These are phyloP conservation scores for Syzygium grande DNA, from an alignment of 345 rosid genomes.

Conservation along the genomic window DNA sequence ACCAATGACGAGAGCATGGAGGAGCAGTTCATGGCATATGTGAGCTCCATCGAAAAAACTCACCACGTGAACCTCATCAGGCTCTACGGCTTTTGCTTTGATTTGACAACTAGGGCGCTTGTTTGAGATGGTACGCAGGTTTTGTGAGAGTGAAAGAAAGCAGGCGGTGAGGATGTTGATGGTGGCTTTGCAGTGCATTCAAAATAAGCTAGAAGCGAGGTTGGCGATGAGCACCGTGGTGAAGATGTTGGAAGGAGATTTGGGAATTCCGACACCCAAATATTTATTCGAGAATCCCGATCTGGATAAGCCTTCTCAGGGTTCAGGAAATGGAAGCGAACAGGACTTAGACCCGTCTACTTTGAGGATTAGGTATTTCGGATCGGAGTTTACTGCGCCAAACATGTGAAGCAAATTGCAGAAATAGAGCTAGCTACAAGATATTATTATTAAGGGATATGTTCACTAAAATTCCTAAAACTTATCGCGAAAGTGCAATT, in stretches of 20 bases:
- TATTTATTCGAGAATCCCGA: not conserved
- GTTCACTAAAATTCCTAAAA: no score
- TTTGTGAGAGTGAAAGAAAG: not conserved
- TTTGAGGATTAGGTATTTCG: not conserved
- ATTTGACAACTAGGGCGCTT: no score
- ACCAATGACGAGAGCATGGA: no score
- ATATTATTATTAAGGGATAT: no score
- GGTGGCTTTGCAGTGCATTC: not conserved
- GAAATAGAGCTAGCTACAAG: no score
- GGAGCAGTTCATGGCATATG: slow-evolving; percentile 25
- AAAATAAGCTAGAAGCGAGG: not conserved
- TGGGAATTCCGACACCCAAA: not conserved
- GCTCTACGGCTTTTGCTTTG: slow-evolving; percentile 23
- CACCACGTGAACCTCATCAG: slow-evolving; percentile 21
- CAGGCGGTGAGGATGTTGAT: not conserved
- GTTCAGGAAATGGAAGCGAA: not conserved
- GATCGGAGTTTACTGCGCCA: not conserved
- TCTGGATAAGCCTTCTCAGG: not conserved
- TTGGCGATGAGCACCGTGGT: not conserved
- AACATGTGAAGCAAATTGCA: not conserved
- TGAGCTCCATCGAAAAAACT: slow-evolving; percentile 24
- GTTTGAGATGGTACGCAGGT: not conserved
- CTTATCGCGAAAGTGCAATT: no score
- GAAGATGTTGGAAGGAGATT: not conserved
- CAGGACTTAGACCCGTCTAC: not conserved